Evolutionary conservation across 108 stramenopile genomes (phyloP), one percentile per base, ranked within the genome.

Genomic region (Stephanodiscus minutulus): DNA sequence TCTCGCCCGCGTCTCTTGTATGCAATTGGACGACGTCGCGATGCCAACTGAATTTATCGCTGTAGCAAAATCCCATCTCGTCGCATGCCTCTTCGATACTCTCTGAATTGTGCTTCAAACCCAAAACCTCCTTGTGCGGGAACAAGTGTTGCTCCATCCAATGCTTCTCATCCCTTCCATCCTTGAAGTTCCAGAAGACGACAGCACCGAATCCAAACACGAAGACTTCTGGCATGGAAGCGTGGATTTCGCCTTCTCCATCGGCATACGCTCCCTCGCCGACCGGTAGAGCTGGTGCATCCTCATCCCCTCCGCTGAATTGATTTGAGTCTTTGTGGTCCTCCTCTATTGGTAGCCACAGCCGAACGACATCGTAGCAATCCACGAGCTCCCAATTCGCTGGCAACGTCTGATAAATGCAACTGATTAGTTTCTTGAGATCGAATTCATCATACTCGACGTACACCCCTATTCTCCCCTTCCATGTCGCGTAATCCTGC

Each of bases 1-100:
- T 83, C 31, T 83, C 79, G n/a, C 79, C 75, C 10, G 78, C 73
- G 56, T 83, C 83, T 28, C 74, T 75, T 9, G 83, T 83, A 41
- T 64, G 74, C 31, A 83, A 36, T 36, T 76, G 74, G 1, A 77
- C 77, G 3, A 83, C 79, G 64, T 83, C 83, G 3, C 83, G 66
- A 35, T 68, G 67, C 77, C 77, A 79, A 20, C 63, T 43, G 37
- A 76, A 83, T 1, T 15, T 21, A 1, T 76, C 79, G 7, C 79
- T 74, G 44, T 83, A 83, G 39, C 68, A 61, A 64, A 83, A 83
- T 7, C 70, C 74, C 74, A 83, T 80, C 59, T 79, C 77, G 62
- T 83, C 83, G n/a, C 46, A 31, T 7, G 82, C 82, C 53, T 55
- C 75, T 52, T 83, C 74, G 35, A 83, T 72, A 17, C 52, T 49